Percentiles rank a stretch among this genome's conserved stretches.
Conservation (phyloP, 352 stramenopile genomes). For the Halophytophthora batemanensis region DNA sequence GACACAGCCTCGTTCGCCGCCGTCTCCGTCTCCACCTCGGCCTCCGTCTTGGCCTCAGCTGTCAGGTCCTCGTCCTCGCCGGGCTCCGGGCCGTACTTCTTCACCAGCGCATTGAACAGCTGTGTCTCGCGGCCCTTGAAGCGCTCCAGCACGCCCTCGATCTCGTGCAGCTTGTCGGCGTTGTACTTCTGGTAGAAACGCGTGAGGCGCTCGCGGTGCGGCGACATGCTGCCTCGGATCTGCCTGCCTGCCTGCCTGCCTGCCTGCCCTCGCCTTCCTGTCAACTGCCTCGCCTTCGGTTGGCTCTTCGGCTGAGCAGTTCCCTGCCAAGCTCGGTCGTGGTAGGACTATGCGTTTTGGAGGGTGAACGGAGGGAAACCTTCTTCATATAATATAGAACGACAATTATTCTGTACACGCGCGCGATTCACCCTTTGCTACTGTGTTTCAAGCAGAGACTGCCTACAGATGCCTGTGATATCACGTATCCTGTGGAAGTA, state of each 20-base stretch:
- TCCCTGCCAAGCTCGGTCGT: no score
- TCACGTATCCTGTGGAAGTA: no score
- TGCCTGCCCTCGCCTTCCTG: constrained; percentile 1
- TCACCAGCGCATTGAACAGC: constrained; percentile 71
- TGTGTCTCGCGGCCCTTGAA: constrained; percentile 74
- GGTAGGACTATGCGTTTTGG: no score
- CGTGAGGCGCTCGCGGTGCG: constrained; percentile 62
- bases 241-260: no score
- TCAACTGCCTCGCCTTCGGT: constrained; percentile 26
- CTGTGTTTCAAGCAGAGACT: no score
- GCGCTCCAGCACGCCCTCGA: constrained; percentile 76
- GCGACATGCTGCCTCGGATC: constrained; percentile 30
- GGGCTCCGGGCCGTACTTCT: constrained; percentile 84
- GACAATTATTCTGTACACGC: no score
- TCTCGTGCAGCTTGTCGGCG: constrained; percentile 76
- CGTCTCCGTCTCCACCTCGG: constrained; percentile 15
- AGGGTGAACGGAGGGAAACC: no score
- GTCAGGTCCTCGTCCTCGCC: constrained; percentile 42
- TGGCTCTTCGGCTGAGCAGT: constrained; percentile 2
- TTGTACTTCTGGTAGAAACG: constrained; percentile 88
- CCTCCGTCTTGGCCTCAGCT: constrained; percentile 3
- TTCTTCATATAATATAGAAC: no score
- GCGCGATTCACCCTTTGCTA: no score
- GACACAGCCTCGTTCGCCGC: constrained; percentile 15
- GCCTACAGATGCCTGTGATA: no score